These are phyloP conservation scores for Pyrenophora tritici-repentis DNA, from an alignment of 2,329 filamentous ascomycete species.

Conservation along the genomic window DNA sequence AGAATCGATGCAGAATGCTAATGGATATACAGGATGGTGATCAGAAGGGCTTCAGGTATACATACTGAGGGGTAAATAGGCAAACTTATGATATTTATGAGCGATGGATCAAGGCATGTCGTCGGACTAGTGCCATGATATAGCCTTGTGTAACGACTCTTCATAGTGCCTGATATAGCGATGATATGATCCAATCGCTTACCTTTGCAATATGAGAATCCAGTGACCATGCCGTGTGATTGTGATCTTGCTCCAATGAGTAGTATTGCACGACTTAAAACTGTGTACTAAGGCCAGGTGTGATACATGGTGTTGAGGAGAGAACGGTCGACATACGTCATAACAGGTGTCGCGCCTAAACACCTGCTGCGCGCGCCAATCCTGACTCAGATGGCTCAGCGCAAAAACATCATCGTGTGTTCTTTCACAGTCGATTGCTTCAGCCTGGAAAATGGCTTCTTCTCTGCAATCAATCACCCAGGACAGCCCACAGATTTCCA, in stretches of 20 bases:
- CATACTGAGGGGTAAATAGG: conserved; percentile 18
- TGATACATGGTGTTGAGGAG: too few relatives aligned
- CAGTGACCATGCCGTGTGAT: neutral
- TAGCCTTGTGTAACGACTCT: neutral
- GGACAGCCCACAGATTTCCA: conserved; percentile 12
- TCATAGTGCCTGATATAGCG: neutral
- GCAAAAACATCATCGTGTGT: too few relatives aligned
- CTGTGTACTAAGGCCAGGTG: too few relatives aligned
- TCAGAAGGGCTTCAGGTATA: conserved; percentile 45
- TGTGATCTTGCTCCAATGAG: neutral
- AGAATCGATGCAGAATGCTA: conserved; percentile 9
- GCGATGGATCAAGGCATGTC: neutral
- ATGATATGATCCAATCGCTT: neutral
- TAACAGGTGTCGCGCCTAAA: too few relatives aligned
- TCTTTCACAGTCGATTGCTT: too few relatives aligned
- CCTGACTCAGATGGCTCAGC: too few relatives aligned
- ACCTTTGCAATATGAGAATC: too few relatives aligned
- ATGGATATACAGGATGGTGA: conserved; percentile 30
- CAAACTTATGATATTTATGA: neutral
- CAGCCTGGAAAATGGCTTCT: too few relatives aligned
- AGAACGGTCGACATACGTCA: too few relatives aligned
- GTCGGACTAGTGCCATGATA: neutral
- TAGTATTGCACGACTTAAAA: too few relatives aligned
- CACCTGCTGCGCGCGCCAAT: too few relatives aligned
- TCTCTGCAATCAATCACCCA: neutral